These are phyloP conservation scores for Schizophyllum amplum DNA, from an alignment of 1,284 basidiomycete species.

Conservation along the genomic window DNA sequence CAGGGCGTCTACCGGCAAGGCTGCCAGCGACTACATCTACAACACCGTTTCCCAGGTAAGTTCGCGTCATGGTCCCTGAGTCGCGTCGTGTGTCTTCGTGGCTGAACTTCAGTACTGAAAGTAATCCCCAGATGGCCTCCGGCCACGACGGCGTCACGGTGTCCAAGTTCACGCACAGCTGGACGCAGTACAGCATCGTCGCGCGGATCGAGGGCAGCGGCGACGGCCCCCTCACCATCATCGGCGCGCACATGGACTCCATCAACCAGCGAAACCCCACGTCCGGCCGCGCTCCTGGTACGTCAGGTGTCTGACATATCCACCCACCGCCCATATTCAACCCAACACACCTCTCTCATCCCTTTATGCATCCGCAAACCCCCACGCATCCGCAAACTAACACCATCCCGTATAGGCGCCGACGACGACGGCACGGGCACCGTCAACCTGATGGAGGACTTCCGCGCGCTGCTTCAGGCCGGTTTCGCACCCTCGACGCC, in stretches of 20 bases:
- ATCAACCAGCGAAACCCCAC: slow-evolving; percentile 8
- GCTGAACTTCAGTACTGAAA: neutral
- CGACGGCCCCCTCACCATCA: slow-evolving; percentile 29
- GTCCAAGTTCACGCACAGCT: slow-evolving; percentile 50
- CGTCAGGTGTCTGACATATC: too few species aligned
- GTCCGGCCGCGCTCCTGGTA: too few species aligned
- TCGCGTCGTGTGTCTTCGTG: slow-evolving; percentile 6
- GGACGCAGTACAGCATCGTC: neutral
- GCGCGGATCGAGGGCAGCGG: slow-evolving; percentile 4
- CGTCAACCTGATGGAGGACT: slow-evolving; percentile 39
- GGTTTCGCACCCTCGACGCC: slow-evolving; percentile 36
- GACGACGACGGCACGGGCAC: slow-evolving; percentile 14
- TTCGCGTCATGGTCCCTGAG: neutral
- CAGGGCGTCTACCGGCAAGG: slow-evolving; percentile 35
- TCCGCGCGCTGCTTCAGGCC: slow-evolving; percentile 26
- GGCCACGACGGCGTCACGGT: slow-evolving; percentile 38
- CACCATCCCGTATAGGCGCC: too few species aligned
- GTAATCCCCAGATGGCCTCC: slow-evolving; percentile 24
- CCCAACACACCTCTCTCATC: too few species aligned
- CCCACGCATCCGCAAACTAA: too few species aligned
- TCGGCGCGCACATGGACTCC: slow-evolving; percentile 36
- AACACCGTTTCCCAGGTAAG: slow-evolving; percentile 30
- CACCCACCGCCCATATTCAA: too few species aligned
- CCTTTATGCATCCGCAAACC: too few species aligned
- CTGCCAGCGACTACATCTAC: slow-evolving; percentile 16